Percentiles rank a stretch among this genome's conserved stretches.
Conservation (phyloP, 345 rosid species). For the Lepidium sativum region DNA sequence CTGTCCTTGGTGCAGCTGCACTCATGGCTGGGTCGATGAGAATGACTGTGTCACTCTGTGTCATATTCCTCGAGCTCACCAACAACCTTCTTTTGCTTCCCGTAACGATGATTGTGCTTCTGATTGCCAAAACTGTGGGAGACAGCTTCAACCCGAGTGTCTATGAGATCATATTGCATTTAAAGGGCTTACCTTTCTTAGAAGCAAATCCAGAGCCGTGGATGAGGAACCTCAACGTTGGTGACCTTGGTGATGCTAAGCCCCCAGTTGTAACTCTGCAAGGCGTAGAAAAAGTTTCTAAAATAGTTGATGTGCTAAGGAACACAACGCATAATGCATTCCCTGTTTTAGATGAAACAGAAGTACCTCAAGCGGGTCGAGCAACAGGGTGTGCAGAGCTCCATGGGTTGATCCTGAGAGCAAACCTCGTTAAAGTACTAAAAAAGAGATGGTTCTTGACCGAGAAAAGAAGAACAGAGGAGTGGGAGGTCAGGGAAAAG, state of each 20-base stretch:
- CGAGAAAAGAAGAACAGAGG: conserved; percentile 73
- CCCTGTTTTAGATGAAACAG: conserved; percentile 52
- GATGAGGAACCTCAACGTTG: conserved; percentile 87
- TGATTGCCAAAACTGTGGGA: conserved; percentile 81
- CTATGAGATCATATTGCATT: conserved; percentile 69
- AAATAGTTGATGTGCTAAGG: conserved; percentile 63
- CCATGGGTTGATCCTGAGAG: conserved; percentile 77
- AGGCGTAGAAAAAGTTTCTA: conserved; percentile 71
- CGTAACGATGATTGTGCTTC: conserved; percentile 78
- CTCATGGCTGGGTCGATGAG: conserved; percentile 99
- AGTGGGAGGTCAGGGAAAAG: conserved; percentile 72
- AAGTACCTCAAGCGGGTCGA: conserved; percentile 36
- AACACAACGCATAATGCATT: conserved; percentile 74
- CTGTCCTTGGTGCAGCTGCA: conserved; percentile 97
- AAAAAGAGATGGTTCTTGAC: conserved; percentile 76
- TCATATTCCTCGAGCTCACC: conserved; percentile 89
- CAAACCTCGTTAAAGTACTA: conserved; percentile 58
- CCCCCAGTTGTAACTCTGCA: conserved; percentile 54
- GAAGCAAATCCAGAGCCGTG: conserved; percentile 95
- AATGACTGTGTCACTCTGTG: conserved; percentile 94
- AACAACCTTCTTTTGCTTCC: conserved; percentile 87
- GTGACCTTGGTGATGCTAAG: conserved; percentile 76
- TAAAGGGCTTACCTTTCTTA: conserved; percentile 85
- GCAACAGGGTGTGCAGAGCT: conserved; percentile 36
- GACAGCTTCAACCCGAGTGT: conserved; percentile 80